Evolutionary conservation across 1,139 yeast species (phyloP).

Genomic region (Blastobotrys capitulatus): DNA sequence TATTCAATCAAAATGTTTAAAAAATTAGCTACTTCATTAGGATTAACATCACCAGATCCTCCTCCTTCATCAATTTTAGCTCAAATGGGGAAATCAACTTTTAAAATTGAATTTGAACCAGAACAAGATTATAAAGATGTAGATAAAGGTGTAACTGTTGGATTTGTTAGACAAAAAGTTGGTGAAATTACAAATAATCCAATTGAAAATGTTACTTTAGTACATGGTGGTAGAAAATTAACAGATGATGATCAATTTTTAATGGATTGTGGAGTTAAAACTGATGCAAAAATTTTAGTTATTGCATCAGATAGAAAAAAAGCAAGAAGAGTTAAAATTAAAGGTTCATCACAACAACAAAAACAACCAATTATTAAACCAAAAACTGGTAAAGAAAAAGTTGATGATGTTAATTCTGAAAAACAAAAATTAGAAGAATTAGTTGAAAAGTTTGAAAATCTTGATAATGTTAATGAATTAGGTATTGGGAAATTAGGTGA

Average conservation of each 20-base stretch:
- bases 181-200: slow-evolving; percentile 45
- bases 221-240: slow-evolving; percentile 32
- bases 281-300: slow-evolving; percentile 31
- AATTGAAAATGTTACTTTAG: slow-evolving; percentile 32
- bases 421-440: slow-evolving; percentile 31
- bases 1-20: slow-evolving; percentile 12
- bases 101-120: slow-evolving; percentile 61
- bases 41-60: slow-evolving; percentile 14
- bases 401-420: slow-evolving; percentile 26
- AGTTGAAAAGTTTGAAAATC: slow-evolving; percentile 26
- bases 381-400: slow-evolving; percentile 28
- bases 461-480: slow-evolving; percentile 10
- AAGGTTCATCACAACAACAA: slow-evolving; percentile 9
- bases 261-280: slow-evolving; percentile 27
- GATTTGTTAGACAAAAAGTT: slow-evolving; percentile 45
- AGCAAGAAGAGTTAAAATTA: slow-evolving; percentile 12
- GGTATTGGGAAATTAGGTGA: slow-evolving; percentile 17
- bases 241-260: slow-evolving; percentile 29
- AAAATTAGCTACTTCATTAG: slow-evolving; percentile 16
- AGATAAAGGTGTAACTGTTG: slow-evolving; percentile 65
- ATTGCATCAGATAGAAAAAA: slow-evolving; percentile 15
- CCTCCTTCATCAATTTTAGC: slow-evolving; percentile 23
- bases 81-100: slow-evolving; percentile 21
- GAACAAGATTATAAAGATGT: slow-evolving; percentile 64
- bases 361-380: slow-evolving; percentile 15